Base-by-base conservation (phyloP, 176 grass and related monocot species). In the Eremochloa ophiuroides region DNA sequence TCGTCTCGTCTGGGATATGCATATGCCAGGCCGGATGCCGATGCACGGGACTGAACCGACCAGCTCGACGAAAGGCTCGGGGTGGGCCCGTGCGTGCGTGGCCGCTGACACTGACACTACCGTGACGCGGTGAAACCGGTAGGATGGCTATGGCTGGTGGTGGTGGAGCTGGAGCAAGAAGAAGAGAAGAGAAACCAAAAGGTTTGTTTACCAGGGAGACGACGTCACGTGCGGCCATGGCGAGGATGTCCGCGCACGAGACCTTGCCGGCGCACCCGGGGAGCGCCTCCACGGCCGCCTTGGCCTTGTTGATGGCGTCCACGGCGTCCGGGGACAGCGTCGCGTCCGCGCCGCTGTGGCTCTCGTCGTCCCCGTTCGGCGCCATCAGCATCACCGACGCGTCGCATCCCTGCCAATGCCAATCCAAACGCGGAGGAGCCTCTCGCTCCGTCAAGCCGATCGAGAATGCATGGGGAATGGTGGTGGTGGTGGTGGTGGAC, bases 181-280 rank as follows among this genome's bases (percentile, higher is more conserved):
- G 8, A 3, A 15, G 29, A 17, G 12, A 15, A 44, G 8, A 50
- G 17, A 50, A 17, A 7, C 35, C 0, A 10, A 16, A 48, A 48
- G 4, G 46, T 1, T n/a, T n/a, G n/a, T n/a, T n/a, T 35, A 95
- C 93, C 82, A 95, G 87, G 10, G 90, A 88, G 66, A 95, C 90
- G 66, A 95, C 93, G 88, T 95, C 93, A 53, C 93, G 88, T 3
- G 93, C 90, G 46, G 93, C 93, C 71, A 95, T 95, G 87, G 93
- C 93, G 67, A 95, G 85, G 83, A 95, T 95, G 79, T 95, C 93
- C 16, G 93, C 93, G 85, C 93, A 95, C 42, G 93, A 95, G 18
- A 95, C 93, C 85, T 92, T 95, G 82, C 88, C 78, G 51, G 87
- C 65, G 67, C 93, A 95, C 0, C 88, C 90, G 0, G 90, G 84